Percentiles rank a stretch among this genome's conserved stretches.
These are phyloP conservation scores for Lasiodiplodia theobromae DNA, from an alignment of 2,329 filamentous ascomycete species.

Conservation along the genomic window DNA sequence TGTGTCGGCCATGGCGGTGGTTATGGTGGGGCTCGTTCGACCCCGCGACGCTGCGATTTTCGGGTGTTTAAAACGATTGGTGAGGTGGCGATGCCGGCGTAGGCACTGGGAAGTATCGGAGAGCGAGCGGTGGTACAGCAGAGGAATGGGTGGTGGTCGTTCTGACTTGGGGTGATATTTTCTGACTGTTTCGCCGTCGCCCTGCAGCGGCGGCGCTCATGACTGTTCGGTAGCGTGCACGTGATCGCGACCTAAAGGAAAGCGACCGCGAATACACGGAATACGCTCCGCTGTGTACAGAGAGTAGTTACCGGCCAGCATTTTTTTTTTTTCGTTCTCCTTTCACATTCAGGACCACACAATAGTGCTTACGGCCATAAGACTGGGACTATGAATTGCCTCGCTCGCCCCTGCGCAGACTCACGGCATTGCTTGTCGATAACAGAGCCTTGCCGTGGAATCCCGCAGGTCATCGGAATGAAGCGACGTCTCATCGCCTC, in stretches of 20 bases:
- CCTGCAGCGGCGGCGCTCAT: not conserved
- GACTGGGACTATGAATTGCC: not conserved
- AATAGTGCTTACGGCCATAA: too few species aligned
- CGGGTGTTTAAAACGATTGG: not conserved
- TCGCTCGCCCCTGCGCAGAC: not conserved
- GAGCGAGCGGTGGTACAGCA: not conserved
- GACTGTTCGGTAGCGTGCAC: slow-evolving; percentile 13
- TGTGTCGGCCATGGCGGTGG: slow-evolving; percentile 27
- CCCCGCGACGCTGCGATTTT: slow-evolving; percentile 6
- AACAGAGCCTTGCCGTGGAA: not conserved
- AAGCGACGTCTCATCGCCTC: slow-evolving; percentile 2
- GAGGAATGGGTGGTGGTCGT: not conserved
- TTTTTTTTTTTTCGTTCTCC: too few species aligned
- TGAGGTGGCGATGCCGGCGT: not conserved
- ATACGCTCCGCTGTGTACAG: not conserved
- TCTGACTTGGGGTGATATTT: not conserved
- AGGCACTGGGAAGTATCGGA: not conserved
- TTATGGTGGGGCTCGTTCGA: slow-evolving; percentile 19
- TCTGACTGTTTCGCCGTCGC: not conserved
- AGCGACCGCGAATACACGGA: slow-evolving; percentile 7
- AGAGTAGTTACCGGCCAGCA: not conserved
- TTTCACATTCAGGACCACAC: too few species aligned
- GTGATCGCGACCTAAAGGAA: not conserved
- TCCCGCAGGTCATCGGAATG: not conserved
- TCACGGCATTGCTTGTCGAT: not conserved